Conservation (phyloP, 2,329 filamentous ascomycete genomes). For the Cercospora sesami region DNA sequence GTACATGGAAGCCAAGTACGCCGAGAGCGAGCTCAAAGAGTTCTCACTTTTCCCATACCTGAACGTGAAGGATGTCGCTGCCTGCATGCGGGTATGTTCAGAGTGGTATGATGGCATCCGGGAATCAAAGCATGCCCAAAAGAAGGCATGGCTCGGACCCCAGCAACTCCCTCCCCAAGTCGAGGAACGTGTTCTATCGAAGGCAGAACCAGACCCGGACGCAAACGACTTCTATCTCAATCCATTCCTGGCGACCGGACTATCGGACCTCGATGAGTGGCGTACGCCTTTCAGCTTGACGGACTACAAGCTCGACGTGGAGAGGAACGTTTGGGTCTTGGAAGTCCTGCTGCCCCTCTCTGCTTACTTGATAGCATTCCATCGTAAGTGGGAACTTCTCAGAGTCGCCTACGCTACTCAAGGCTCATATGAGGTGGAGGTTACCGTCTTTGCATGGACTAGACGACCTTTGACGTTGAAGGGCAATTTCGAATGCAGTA, state of each 20-base stretch:
- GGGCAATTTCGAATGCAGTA: too few relatives aligned
- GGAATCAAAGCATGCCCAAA: background rate
- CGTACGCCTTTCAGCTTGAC: constrained; percentile 4
- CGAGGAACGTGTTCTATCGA: background rate
- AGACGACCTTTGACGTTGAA: too few relatives aligned
- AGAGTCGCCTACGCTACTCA: too few relatives aligned
- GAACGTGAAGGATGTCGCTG: background rate
- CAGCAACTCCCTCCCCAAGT: background rate
- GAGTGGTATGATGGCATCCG: too few relatives aligned
- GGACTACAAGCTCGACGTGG: background rate
- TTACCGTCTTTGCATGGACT: too few relatives aligned
- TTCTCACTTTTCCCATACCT: background rate
- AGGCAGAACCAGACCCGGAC: background rate
- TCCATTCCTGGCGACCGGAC: too few relatives aligned
- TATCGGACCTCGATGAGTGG: too few relatives aligned
- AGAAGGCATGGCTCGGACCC: background rate
- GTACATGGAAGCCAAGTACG: background rate
- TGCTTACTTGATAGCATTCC: too few relatives aligned
- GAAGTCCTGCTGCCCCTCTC: background rate
- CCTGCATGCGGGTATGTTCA: background rate
- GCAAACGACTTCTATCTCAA: background rate
- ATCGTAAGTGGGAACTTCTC: too few relatives aligned
- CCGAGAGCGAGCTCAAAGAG: background rate
- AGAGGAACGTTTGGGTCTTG: background rate
- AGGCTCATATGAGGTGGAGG: too few relatives aligned